A percentile compares a stretch with the other conserved stretches of the same genome.
Evolutionary conservation across 345 rosid genomes (phyloP).

Genomic region (Hevea brasiliensis): DNA sequence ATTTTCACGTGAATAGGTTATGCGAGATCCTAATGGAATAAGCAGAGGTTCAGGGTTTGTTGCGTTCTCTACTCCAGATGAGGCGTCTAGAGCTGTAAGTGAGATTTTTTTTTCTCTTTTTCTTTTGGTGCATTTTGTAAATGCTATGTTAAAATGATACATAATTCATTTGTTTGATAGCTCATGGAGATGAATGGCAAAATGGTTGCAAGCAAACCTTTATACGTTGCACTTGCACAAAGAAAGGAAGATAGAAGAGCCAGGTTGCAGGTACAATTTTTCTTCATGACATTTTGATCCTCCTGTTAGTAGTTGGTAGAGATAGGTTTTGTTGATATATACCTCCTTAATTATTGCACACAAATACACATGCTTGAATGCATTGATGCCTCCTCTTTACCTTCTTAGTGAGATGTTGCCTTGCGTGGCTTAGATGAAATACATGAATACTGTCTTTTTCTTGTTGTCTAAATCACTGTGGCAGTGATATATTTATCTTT

Average conservation of each 20-base stretch:
- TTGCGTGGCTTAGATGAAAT: neutral
- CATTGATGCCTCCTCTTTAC: neutral
- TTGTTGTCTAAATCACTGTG: neutral
- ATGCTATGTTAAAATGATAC: no score
- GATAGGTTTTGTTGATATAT: no score
- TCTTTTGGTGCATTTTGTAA: neutral
- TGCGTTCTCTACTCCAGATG: conserved; percentile 76
- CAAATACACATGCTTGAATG: neutral
- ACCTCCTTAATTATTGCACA: neutral
- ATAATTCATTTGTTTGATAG: conserved; percentile 27
- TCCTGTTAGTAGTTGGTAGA: neutral
- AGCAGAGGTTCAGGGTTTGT: conserved; percentile 85
- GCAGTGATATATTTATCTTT: neutral
- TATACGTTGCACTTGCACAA: conserved; percentile 98
- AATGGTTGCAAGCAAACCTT: conserved; percentile 84
- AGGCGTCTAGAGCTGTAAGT: conserved; percentile 86
- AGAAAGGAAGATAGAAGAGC: conserved; percentile 93
- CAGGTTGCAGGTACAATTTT: conserved; percentile 67
- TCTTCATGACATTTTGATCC: neutral
- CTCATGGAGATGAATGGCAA: conserved; percentile 85
- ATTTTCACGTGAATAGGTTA: conserved; percentile 45
- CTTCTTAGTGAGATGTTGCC: neutral
- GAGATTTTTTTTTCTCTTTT: neutral
- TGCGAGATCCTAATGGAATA: conserved; percentile 76
- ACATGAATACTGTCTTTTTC: no score